A percentile compares a stretch with the other conserved stretches of the same genome.
Evolutionary conservation across 495 filamentous ascomycete species (phyloP).

Genomic region (Chlorociboria aeruginascens): DNA sequence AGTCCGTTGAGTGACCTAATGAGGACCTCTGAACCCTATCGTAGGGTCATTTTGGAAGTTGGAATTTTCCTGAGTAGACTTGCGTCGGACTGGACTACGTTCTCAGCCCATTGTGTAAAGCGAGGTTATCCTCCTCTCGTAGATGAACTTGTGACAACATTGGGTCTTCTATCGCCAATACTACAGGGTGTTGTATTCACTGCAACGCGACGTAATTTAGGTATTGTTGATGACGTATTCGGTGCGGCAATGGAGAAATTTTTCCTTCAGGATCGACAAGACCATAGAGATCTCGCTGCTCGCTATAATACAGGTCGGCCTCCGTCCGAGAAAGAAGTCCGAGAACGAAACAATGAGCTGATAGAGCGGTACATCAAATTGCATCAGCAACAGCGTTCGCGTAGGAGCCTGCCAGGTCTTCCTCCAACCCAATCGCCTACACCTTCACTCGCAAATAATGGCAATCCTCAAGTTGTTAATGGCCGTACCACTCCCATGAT

Average conservation of each 20-base stretch:
- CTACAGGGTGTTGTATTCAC: constrained; percentile 49
- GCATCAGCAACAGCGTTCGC: not conserved
- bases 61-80: constrained; percentile 27
- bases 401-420: not conserved
- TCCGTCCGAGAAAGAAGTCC: constrained; percentile 23
- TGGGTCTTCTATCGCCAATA: constrained; percentile 41
- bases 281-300: constrained; percentile 9
- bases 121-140: constrained; percentile 46
- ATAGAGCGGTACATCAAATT: constrained; percentile 9
- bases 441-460: constrained; percentile 2
- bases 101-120: constrained; percentile 22
- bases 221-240: constrained; percentile 14
- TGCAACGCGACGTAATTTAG: constrained; percentile 31
- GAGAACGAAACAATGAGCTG: constrained; percentile 12
- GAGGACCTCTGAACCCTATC: constrained; percentile 17
- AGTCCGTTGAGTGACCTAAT: constrained; percentile 21
- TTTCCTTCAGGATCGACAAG: constrained; percentile 29
- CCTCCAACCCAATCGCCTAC: not conserved
- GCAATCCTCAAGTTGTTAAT: not conserved
- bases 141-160: constrained; percentile 38
- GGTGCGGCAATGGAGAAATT: constrained; percentile 24
- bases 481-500: not conserved
- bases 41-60: constrained; percentile 19
- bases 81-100: constrained; percentile 18
- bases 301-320: constrained; percentile 13